Base-by-base conservation (phyloP, 1,284 basidiomycete species). In the Neotropicomus parvogracilis region DNA sequence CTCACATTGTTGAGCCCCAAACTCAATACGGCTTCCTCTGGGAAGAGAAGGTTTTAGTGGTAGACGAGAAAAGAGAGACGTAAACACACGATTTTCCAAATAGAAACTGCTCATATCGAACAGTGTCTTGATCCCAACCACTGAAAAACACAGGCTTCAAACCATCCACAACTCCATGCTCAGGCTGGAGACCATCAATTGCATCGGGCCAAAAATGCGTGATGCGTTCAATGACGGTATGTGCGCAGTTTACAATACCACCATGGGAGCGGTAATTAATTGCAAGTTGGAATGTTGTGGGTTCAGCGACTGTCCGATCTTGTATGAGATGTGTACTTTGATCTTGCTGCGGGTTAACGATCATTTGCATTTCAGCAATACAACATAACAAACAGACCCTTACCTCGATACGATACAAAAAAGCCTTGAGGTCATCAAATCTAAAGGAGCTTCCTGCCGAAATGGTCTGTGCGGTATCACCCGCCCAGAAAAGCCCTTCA, bases 401-500 rank as follows among this genome's bases (percentile, higher is more conserved):
- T 47, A 80, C 84, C 68, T 88, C 81, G 0, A 79, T 61, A 20
- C 78, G 72, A 49, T 78, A 77, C 21, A 87, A 55, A 56, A 84
- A 83, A 0, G 84, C 75, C 54, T 83, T 88, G 47, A 89, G 60
- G 36, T 88, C 85, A 52, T 84, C 70, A 62, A 89, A 89, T 12
- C 81, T 67, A 56, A 89, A 88, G 0, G 82, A 78, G 48, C 82
- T 85, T 0, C 85, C 86, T 1, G 78, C 74, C 0, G 81, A 80
- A 16, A 89, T 88, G 0, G 85, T 85, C 55, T 89, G 86, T 0
- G 86, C 85, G 0, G 87, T 89, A 58, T 89, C 86, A 0, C 86
- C 87, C 0, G 86, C 86, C 82, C 83, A 89, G 58, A 88, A 87
- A 19, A 85, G 64, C 0, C 87, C 86, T 43, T 83, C 68, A 0